These are phyloP conservation scores for Euphrasia confusa DNA, from an alignment of 257 asterid species.

Conservation along the genomic window DNA sequence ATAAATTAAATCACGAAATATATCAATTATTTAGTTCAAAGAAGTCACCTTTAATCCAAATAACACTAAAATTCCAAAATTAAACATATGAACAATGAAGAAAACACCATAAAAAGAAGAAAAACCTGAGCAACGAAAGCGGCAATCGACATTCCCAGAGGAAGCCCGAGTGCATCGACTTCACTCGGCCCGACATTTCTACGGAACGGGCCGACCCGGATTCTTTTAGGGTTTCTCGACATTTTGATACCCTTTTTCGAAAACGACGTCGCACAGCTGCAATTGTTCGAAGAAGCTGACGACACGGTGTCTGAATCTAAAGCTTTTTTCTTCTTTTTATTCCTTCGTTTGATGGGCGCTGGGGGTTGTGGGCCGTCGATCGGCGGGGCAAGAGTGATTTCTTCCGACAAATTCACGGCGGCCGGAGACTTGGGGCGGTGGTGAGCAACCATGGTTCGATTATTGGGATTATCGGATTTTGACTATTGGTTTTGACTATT, in stretches of 20 bases:
- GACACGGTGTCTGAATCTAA: conserved; percentile 33
- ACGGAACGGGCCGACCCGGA: conserved; percentile 39
- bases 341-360: conserved; percentile 22
- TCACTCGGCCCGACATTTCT: conserved; percentile 27
- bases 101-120: background rate
- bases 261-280: conserved; percentile 29
- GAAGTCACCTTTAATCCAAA: conserved; percentile 18
- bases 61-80: background rate
- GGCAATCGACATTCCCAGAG: conserved; percentile 90
- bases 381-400: conserved; percentile 28
- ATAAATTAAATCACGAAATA: background rate
- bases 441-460: conserved; percentile 12
- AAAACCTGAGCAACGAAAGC: conserved; percentile 75
- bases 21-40: conserved; percentile 1
- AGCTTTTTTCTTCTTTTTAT: conserved; percentile 35
- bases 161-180: conserved; percentile 75
- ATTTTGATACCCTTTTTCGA: conserved; percentile 53
- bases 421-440: conserved; percentile 23
- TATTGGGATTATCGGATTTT: conserved; percentile 8
- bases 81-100: background rate
- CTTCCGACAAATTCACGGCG: conserved; percentile 28
- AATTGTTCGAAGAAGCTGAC: conserved; percentile 43
- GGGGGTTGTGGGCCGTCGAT: conserved; percentile 19
- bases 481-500: conserved; percentile 4
- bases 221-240: conserved; percentile 40